Conservation (phyloP, 2,329 filamentous ascomycete genomes). For the Epicoccum nigrum region DNA sequence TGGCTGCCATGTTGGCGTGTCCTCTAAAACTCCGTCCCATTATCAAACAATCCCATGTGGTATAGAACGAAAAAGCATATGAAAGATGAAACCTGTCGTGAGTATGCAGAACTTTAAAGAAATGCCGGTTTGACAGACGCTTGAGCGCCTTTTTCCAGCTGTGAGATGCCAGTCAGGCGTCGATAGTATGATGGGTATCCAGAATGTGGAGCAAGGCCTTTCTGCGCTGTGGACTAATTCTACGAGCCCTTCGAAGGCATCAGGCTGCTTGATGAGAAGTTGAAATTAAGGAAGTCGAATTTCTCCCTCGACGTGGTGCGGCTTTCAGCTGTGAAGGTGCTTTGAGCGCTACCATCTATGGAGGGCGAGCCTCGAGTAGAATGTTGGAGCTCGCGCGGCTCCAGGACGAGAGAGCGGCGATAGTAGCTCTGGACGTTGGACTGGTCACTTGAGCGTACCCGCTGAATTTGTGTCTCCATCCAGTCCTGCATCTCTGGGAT, state of each 20-base stretch:
- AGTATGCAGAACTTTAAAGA: constrained; percentile 25
- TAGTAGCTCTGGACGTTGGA: constrained; percentile 73
- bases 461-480: constrained; percentile 80
- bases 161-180: constrained; percentile 7
- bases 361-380: constrained; percentile 34
- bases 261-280: constrained; percentile 41
- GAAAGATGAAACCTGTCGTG: constrained; percentile 39
- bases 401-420: constrained; percentile 81
- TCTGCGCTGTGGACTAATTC: constrained; percentile 27
- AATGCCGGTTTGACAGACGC: constrained; percentile 15
- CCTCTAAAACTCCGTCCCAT: constrained; percentile 18
- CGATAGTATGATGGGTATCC: constrained; percentile 14
- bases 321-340: constrained; percentile 35
- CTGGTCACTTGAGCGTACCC: constrained; percentile 70
- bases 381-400: constrained; percentile 67
- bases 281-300: constrained; percentile 48
- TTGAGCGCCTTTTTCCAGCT: constrained; percentile 20
- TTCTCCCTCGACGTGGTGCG: constrained; percentile 43
- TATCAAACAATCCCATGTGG: constrained; percentile 30
- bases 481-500: constrained; percentile 91
- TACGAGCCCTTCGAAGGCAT: constrained; percentile 42
- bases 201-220: constrained; percentile 26
- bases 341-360: constrained; percentile 33
- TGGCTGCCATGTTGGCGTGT: constrained; percentile 6
- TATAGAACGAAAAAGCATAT: constrained; percentile 43